phyloP scores from a whole-genome alignment of 2,329 filamentous ascomycete species.

The Aspergillus sp. region DNA sequence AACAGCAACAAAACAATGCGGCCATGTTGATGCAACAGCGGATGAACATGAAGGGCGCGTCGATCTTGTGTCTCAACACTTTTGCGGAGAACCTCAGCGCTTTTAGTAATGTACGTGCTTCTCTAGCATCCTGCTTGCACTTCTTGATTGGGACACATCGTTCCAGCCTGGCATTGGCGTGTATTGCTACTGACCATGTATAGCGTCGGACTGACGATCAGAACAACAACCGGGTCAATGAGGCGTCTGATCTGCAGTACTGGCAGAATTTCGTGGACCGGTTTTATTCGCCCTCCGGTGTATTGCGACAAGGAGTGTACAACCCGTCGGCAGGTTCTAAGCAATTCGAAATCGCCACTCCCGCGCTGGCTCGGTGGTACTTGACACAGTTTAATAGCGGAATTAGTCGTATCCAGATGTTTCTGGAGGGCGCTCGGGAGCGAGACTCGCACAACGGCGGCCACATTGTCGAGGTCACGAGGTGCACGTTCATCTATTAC shows the following conservation, averaged over 20 bases:
- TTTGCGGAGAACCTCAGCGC: slow-evolving; percentile 57
- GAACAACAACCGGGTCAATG: slow-evolving; percentile 35
- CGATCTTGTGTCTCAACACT: slow-evolving; percentile 52
- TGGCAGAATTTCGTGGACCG: slow-evolving; percentile 77
- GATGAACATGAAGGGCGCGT: slow-evolving; percentile 40
- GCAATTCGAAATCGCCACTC: slow-evolving; percentile 79
- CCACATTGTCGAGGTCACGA: slow-evolving; percentile 71
- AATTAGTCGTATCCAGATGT: slow-evolving; percentile 79
- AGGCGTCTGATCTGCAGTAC: slow-evolving; percentile 66
- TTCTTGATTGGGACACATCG: not conserved
- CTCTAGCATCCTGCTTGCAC: not conserved
- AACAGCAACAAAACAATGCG: slow-evolving; percentile 33
- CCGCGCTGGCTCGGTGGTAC: slow-evolving; percentile 84
- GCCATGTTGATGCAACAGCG: slow-evolving; percentile 39
- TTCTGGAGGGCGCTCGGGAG: slow-evolving; percentile 68
- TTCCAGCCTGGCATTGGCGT: not conserved
- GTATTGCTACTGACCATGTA: not conserved
- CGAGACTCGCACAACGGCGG: slow-evolving; percentile 59
- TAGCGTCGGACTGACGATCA: slow-evolving; percentile 41
- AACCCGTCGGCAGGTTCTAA: slow-evolving; percentile 61
- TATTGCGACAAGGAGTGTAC: slow-evolving; percentile 70
- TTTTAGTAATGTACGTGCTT: slow-evolving; percentile 53
- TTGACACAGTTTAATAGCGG: slow-evolving; percentile 85
- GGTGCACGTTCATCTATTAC: slow-evolving; percentile 82
- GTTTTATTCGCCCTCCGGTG: slow-evolving; percentile 76